Conservation (phyloP, 202 grass and related monocot species). For the Panicum virgatum region DNA sequence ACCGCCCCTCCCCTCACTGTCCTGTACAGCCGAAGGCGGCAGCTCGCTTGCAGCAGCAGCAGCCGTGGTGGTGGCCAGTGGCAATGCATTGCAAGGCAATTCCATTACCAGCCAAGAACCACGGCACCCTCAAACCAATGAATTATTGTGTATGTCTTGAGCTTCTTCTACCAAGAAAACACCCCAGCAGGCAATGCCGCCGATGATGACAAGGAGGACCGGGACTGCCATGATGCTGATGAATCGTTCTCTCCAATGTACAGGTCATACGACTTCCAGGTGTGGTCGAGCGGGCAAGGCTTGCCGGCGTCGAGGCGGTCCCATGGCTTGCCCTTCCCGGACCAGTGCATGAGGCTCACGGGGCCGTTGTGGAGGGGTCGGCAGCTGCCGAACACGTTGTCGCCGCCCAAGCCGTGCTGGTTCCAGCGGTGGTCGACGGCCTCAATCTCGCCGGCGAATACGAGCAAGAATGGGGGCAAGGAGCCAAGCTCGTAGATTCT, state of each 20-base stretch:
- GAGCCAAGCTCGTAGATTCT: conserved; percentile 87
- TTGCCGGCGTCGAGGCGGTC: conserved; percentile 70
- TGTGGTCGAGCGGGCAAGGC: conserved; percentile 74
- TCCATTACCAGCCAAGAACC: conserved; percentile 37
- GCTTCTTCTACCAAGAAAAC: conserved; percentile 69
- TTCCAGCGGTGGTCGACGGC: conserved; percentile 83
- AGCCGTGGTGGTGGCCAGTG: conserved; percentile 35
- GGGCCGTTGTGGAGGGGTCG: conserved; percentile 78
- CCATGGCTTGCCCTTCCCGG: conserved; percentile 90
- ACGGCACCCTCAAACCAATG: conserved; percentile 38
- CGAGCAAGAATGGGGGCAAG: conserved; percentile 75
- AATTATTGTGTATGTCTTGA: conserved; percentile 41
- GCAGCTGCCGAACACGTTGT: conserved; percentile 79
- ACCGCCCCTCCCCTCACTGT: conserved; percentile 44
- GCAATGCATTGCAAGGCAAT: conserved; percentile 39
- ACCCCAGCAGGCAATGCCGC: conserved; percentile 39
- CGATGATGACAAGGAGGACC: conserved; percentile 38
- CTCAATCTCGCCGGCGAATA: conserved; percentile 82
- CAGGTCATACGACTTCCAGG: conserved; percentile 79
- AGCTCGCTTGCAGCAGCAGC: conserved; percentile 33
- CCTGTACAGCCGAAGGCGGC: conserved; percentile 66
- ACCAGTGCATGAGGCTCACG: conserved; percentile 94
- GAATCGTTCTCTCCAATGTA: conserved; percentile 41
- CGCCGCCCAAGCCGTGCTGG: conserved; percentile 83
- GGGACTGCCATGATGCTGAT: conserved; percentile 29